Evolutionary conservation across 2,329 filamentous ascomycete species (phyloP), one percentile per base, ranked within the genome.

Genomic region (Ophiosphaerella narmari): DNA sequence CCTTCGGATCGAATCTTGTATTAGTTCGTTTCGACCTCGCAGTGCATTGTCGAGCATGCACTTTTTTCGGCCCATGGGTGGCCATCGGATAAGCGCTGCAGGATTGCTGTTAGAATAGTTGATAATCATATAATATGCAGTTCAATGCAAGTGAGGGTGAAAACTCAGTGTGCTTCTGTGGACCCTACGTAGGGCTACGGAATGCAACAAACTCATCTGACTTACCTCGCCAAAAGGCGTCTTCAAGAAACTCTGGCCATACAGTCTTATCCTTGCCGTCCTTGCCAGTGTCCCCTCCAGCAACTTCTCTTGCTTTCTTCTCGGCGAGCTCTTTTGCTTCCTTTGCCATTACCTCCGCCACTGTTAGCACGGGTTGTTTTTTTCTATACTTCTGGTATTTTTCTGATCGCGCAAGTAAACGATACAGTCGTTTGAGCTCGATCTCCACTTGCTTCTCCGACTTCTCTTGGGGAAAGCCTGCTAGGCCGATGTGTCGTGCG

Each of bases 1-100:
- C 48, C 78, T 77, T 56, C 75, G 71, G 51, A 86, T 86, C 44
- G 79, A 82, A 58, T 83, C 77, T 18, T 83, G 78, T 52, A 86
- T 84, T 39, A 86, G 71, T 67, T 86, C 83, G 61, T 86, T 86
- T 34, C 84, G 79, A 23, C 84, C 84, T 55, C 80, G 78, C 14
- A 77, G 78, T 63, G 82, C 80, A 39, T 79, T 79, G 48, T 81
- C 65, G 9, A 67, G 59, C 64, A 70, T 75, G 49, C 69, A 62
- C 66, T 86, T 84, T 58, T 76, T 76, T 21, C 82, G 77, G 11
- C 83, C 84, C 77, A 85, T 83, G 1, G 82, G 82, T 43, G 79
- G 82, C 62, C 78, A 81, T 56, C 78, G 77, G 13, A 86, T 77
- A 16, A 70, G 56, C 39, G 56, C 64, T 67, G 29, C 13, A 26